Base-by-base conservation (phyloP, 1,284 basidiomycete species). In the Cryptococcus amylolentus region DNA sequence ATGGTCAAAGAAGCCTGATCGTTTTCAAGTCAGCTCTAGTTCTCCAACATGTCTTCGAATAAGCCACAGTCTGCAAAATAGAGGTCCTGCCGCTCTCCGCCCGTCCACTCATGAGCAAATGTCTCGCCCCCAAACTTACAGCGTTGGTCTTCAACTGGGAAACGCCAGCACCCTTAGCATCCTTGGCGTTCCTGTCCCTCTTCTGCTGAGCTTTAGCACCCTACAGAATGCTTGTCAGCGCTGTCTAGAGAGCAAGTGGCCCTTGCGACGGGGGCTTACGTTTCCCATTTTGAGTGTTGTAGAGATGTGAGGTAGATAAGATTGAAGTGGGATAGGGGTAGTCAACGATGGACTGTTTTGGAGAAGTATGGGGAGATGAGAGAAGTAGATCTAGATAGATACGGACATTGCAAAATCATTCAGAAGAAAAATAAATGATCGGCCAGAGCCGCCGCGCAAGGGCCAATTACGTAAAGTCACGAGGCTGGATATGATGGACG, bases 1-100 rank as follows among this genome's bases (percentile, higher is more conserved):
- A 80, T 78, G 49, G 68, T 75, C 57, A 75, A 74, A 23, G 80
- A 78, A 6, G 78, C 77, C 70, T 77, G 31, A 16, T 39, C 31
- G 49, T 20, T 27, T 9, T 40, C 49, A 58, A 62, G 54, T 67
- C 66, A 35, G 76, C 18, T 23, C 16, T 9, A 20, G 16, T 13
- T 23, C 9, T 23, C 16, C 41, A 42, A 18, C 2, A 4, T 3
- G 14, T 7, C 20, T 7, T 10, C 41, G n/a, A 49, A 37, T 18
- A 18, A 31, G 41, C 12, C 28, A 10, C 18, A 23, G 12, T 37
- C 13, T 14, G 8, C 4, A 28, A 18, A 3, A 10, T n/a, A 45
- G 2, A 14, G 12, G 26, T 18, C 28, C 28, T n/a, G 40, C 31
- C 5, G 18, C 27, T 27, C 5, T 37, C 31, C 16, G 18, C 27